Evolutionary conservation across 2,329 filamentous ascomycete genomes (phyloP), one percentile per base, ranked within the genome.

Genomic region (Xylaria sp.): DNA sequence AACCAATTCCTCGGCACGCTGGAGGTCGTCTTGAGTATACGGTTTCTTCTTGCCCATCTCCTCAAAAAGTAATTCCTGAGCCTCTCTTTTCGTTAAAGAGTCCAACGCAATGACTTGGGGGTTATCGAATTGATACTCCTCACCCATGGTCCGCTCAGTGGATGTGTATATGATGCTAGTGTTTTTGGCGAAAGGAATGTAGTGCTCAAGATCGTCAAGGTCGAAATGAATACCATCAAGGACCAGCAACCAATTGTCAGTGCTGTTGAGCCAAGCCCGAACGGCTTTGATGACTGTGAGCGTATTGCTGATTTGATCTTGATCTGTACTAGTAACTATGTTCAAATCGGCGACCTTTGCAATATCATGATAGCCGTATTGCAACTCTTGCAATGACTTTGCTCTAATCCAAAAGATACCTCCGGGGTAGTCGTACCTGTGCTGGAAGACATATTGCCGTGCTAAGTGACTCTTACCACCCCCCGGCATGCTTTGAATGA

Each of bases 321-420:
- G 80, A 16, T 82, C 80, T n/a, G 77, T 75, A 10, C 80, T 76
- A 23, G 81, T 77, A 10, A 79, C 78, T 47, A 84, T 84, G 25
- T 82, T 82, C 25, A 88, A 75, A 0, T 83, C 84, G 18, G 85
- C 85, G 16, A 84, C 85, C 75, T 86, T 86, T 1, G 88, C 89
- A 69, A 92, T 90, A 58, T 89, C 86, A 86, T 88, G 90, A 75
- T 87, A 92, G 37, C 87, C 88, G 57, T 88, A 86, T 61, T 86
- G 85, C 40, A 88, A 82, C 59, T 90, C 88, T 61, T 87, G 81
- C 3, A 82, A 76, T 0, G 86, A 88, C 71, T 88, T 90, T 9
- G 89, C 88, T 58, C 89, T 85, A 18, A 92, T 84, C 91, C 91
- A 93, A 77, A 91, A 93, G 51, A 92, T 84, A 1, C 91, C 91